A percentile compares a stretch with the other conserved stretches of the same genome.
Evolutionary conservation across 768 basidiomycete genomes (phyloP).

Genomic region (Pleurotus djamor): DNA sequence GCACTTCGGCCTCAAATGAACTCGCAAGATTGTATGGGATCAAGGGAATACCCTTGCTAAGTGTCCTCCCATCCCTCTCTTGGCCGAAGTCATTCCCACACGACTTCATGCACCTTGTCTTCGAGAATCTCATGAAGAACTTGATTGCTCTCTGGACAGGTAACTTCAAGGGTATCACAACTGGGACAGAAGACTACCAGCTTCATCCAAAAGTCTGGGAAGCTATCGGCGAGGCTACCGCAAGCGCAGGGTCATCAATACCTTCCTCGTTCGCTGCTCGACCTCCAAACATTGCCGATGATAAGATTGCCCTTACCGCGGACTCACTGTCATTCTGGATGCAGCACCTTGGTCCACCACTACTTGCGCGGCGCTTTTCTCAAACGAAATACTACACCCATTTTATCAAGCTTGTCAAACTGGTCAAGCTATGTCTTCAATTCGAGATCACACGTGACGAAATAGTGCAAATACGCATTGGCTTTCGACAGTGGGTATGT

Average conservation of each 20-base stretch:
- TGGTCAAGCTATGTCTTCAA: too few species aligned
- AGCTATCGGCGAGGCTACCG: conserved; percentile 30
- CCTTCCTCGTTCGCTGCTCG: conserved; percentile 33
- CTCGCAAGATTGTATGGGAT: conserved; percentile 28
- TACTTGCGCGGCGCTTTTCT: too few species aligned
- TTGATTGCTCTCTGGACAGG: conserved; percentile 40
- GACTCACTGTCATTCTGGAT: too few species aligned
- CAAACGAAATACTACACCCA: too few species aligned
- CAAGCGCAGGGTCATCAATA: conserved; percentile 28
- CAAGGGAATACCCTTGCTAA: conserved; percentile 28
- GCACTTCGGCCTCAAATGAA: conserved; percentile 13
- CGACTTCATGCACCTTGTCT: conserved; percentile 50
- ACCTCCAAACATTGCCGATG: conserved; percentile 27
- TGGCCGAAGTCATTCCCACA: conserved; percentile 39
- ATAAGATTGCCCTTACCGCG: conserved; percentile 12
- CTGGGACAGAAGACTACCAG: conserved; percentile 23
- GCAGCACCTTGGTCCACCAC: too few species aligned
- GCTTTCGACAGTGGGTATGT: too few species aligned
- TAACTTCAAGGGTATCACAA: conserved; percentile 31
- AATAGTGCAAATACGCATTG: too few species aligned
- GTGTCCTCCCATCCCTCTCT: conserved; percentile 23
- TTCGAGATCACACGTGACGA: too few species aligned
- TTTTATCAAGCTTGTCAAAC: too few species aligned
- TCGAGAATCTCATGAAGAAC: conserved; percentile 39
- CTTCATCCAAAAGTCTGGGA: conserved; percentile 33